Evolutionary conservation across 169 alveolate genomes (phyloP).

Genomic region (Cyclospora cayetanensis): DNA sequence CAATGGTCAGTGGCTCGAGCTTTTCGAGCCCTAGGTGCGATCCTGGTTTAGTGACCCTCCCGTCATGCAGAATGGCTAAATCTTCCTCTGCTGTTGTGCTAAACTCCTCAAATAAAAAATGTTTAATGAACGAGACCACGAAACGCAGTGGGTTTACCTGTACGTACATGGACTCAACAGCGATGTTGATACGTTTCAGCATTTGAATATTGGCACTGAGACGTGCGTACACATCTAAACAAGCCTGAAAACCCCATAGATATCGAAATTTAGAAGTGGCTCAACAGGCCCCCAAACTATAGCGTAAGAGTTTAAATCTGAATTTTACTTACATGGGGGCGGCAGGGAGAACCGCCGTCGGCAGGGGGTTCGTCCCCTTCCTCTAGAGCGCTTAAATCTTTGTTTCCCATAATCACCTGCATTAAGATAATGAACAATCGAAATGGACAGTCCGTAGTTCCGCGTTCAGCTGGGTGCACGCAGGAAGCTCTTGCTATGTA

Average conservation of each 20-base stretch:
- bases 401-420: background rate
- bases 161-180: no score
- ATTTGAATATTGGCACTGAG: no score
- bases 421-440: background rate
- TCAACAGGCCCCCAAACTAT: no score
- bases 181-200: no score
- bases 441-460: background rate
- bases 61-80: background rate
- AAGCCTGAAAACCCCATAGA: no score
- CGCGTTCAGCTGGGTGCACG: no score
- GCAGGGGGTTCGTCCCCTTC: background rate
- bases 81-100: slow-evolving; percentile 8
- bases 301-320: no score
- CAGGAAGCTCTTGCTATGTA: no score
- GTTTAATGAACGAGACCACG: background rate
- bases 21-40: background rate
- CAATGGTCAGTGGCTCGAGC: background rate
- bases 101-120: background rate
- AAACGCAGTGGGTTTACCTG: background rate
- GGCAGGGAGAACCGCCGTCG: background rate
- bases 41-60: background rate
- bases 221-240: no score
- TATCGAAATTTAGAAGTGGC: no score
- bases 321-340: no score
- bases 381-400: background rate